Percentiles rank a stretch among this genome's conserved stretches.
These are phyloP conservation scores for Massarina eburnea DNA, from an alignment of 2,329 filamentous ascomycete species.

Conservation along the genomic window DNA sequence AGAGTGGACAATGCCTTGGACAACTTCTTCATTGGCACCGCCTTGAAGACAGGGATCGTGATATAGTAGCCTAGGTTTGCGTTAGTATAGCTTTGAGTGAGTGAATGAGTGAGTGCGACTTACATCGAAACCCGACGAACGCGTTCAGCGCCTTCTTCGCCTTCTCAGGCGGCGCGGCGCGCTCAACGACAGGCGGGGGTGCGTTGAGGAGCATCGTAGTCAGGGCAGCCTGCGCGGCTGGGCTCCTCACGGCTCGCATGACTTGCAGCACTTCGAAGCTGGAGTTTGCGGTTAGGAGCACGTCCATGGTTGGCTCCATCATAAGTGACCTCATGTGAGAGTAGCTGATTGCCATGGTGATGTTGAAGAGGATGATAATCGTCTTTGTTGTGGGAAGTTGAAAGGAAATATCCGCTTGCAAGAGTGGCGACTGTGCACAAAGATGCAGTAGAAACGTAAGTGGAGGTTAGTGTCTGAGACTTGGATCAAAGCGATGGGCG, in stretches of 20 bases:
- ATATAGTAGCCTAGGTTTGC: conserved; percentile 53
- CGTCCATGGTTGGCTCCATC: conserved; percentile 15
- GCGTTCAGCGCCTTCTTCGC: conserved; percentile 37
- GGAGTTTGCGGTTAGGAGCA: conserved; percentile 16
- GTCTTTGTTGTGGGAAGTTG: conserved; percentile 5
- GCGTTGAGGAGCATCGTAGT: conserved; percentile 11
- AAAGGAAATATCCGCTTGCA: background rate
- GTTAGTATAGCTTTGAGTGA: conserved; percentile 6
- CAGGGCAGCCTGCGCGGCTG: conserved; percentile 16
- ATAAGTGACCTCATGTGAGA: background rate
- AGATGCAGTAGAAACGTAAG: background rate
- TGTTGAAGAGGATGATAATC: background rate
- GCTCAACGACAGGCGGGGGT: background rate
- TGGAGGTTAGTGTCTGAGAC: conserved; percentile 6
- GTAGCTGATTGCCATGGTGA: background rate
- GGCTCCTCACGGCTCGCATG: conserved; percentile 14
- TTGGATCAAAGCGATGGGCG: conserved; percentile 6
- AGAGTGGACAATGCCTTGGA: conserved; percentile 53
- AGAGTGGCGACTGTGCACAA: background rate
- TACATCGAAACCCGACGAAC: conserved; percentile 42
- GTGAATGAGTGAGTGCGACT: conserved; percentile 5
- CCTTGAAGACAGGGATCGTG: conserved; percentile 45
- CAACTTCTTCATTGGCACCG: conserved; percentile 55
- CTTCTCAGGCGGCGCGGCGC: conserved; percentile 7
- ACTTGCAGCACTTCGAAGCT: conserved; percentile 19